Evolutionary conservation across 345 rosid genomes (phyloP).

Genomic region (Clausena lansium): DNA sequence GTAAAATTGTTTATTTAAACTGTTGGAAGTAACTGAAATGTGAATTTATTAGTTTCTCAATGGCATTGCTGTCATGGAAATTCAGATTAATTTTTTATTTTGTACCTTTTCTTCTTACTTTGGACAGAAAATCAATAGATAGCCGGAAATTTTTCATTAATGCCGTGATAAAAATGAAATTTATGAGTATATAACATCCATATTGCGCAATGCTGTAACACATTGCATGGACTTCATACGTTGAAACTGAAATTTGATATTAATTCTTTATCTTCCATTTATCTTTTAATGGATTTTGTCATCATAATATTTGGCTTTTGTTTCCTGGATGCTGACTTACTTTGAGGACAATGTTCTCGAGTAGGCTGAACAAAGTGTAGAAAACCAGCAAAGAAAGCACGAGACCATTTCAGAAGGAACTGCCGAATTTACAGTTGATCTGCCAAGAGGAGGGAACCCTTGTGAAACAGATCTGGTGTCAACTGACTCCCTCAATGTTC

Average conservation of each 20-base stretch:
- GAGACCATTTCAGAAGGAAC: constrained; percentile 36
- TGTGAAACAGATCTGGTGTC: constrained; percentile 23
- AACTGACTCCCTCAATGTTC: constrained; percentile 28
- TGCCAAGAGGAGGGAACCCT: constrained; percentile 30
- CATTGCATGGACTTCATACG: not conserved
- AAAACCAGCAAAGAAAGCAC: constrained; percentile 37
- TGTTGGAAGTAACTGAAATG: not conserved
- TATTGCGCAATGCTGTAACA: not conserved
- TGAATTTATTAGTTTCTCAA: not conserved
- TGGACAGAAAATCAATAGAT: not conserved
- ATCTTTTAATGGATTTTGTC: not conserved
- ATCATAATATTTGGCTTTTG: not conserved
- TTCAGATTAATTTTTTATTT: not conserved
- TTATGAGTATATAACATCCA: constrained; percentile 1
- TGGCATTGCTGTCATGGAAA: not conserved
- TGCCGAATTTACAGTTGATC: constrained; percentile 16
- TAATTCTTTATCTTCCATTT: not conserved
- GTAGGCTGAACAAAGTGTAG: constrained; percentile 53
- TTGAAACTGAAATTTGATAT: not conserved
- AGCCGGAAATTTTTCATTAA: not conserved
- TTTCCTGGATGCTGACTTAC: not conserved
- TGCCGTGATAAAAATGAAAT: not conserved
- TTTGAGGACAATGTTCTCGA: not conserved
- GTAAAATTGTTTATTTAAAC: not conserved
- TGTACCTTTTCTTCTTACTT: not conserved